Percentiles rank a stretch among this genome's conserved stretches.
Evolutionary conservation across 306 rosid species (phyloP).

Genomic region (Rosa multiflora): DNA sequence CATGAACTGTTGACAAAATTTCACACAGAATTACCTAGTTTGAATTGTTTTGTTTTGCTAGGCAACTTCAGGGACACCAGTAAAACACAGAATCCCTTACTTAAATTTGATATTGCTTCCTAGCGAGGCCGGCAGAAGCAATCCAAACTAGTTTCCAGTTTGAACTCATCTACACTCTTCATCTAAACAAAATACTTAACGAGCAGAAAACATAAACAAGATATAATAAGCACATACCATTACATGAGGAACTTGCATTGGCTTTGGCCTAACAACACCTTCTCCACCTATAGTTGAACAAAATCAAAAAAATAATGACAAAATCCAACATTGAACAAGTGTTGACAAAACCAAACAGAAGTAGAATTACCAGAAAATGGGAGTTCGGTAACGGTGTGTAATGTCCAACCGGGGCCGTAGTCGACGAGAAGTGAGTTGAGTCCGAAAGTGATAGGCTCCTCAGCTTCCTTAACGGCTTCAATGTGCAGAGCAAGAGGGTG

Average conservation of each 20-base stretch:
- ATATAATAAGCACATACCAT: background rate
- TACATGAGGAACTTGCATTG: conserved; percentile 17
- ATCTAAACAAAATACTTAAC: background rate
- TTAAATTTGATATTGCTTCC: no score
- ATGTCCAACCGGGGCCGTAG: conserved; percentile 57
- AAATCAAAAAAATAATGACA: background rate
- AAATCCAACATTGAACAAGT: background rate
- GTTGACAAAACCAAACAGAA: background rate
- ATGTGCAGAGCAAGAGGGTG: conserved; percentile 42
- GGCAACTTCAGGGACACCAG: no score
- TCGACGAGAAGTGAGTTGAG: conserved; percentile 51
- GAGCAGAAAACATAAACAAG: background rate
- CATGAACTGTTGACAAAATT: no score
- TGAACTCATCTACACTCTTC: background rate
- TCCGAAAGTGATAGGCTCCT: conserved; percentile 76
- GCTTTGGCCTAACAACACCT: conserved; percentile 7
- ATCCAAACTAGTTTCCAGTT: background rate
- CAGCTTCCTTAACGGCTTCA: conserved; percentile 62
- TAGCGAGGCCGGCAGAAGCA: no score
- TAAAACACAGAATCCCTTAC: no score
- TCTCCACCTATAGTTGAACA: conserved; percentile 15
- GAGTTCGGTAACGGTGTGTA: conserved; percentile 50
- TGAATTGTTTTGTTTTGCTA: no score
- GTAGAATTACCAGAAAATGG: conserved; percentile 27
- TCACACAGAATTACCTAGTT: no score